These are phyloP conservation scores for Stagonosporopsis tanaceti DNA, from an alignment of 2,329 filamentous ascomycete genomes.

Conservation along the genomic window DNA sequence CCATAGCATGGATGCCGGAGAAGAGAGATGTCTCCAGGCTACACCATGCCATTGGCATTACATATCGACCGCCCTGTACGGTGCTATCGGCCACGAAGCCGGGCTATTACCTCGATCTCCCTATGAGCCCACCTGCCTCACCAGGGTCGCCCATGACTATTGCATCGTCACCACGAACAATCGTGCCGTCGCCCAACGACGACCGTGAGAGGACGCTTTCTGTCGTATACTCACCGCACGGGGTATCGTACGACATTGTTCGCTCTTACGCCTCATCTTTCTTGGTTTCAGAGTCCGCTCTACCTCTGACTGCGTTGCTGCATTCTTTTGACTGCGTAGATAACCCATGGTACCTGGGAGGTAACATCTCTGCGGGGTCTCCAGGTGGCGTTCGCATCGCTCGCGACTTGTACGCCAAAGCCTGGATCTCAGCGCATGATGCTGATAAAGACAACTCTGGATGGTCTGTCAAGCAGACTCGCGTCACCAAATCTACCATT, in stretches of 20 bases:
- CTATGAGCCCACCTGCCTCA: constrained; percentile 47
- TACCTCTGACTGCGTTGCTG: constrained; percentile 70
- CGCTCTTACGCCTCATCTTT: constrained; percentile 65
- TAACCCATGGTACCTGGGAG: constrained; percentile 69
- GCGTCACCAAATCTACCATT: constrained; percentile 50
- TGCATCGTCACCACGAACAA: constrained; percentile 43
- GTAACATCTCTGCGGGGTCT: constrained; percentile 64
- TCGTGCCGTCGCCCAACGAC: constrained; percentile 43
- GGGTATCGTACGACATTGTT: constrained; percentile 63
- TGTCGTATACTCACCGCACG: constrained; percentile 71
- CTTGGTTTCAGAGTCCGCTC: constrained; percentile 63
- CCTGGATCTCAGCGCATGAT: constrained; percentile 70
- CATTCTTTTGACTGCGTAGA: constrained; percentile 69
- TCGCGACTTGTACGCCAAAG: constrained; percentile 59
- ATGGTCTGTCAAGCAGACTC: constrained; percentile 60
- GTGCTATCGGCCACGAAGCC: constrained; percentile 43
- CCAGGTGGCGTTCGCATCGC: constrained; percentile 67
- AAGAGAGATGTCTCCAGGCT: constrained; percentile 67
- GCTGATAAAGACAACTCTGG: constrained; percentile 66
- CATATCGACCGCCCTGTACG: constrained; percentile 68
- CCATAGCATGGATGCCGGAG: constrained; percentile 70
- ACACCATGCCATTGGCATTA: constrained; percentile 75
- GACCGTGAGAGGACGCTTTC: constrained; percentile 61
- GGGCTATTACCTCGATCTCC: constrained; percentile 48
- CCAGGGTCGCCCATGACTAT: constrained; percentile 45